These are phyloP conservation scores for Rhizophagus clarus DNA, from an alignment of 192 early-diverging fungal genomes.

Conservation along the genomic window DNA sequence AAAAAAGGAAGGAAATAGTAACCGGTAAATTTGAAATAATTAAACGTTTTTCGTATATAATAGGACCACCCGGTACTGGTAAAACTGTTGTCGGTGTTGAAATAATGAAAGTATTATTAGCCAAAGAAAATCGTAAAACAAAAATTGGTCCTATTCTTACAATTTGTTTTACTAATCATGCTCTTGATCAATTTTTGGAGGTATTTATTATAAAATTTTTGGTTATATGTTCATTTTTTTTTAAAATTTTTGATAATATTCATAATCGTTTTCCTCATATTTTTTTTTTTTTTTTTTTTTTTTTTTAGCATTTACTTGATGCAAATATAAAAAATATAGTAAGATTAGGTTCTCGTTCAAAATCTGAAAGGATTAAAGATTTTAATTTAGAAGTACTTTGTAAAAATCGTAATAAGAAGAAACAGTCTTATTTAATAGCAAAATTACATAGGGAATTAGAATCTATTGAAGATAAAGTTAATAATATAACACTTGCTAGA, in stretches of 20 bases:
- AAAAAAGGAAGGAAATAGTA: too few relatives aligned
- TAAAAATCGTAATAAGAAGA: not conserved
- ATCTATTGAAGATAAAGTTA: constrained; percentile 2
- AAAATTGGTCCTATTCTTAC: constrained; percentile 49
- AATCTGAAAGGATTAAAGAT: constrained; percentile 34
- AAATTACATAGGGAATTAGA: too few relatives aligned
- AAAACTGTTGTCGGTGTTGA: constrained; percentile 59
- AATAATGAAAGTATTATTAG: constrained; percentile 44
- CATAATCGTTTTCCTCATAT: too few relatives aligned
- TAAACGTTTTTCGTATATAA: not conserved
- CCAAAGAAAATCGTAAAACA: constrained; percentile 29
- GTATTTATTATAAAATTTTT: constrained; percentile 13
- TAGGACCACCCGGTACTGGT: constrained; percentile 55
- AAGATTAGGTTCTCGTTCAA: constrained; percentile 47
- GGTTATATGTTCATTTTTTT: not conserved
- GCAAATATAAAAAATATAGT: constrained; percentile 34
- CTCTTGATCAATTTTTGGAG: constrained; percentile 36
- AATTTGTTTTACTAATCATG: constrained; percentile 59
- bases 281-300: not conserved
- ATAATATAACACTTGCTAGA: constrained; percentile 2
- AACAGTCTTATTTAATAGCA: too few relatives aligned
- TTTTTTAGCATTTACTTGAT: not conserved
- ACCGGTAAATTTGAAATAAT: too few relatives aligned
- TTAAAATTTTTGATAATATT: too few relatives aligned
- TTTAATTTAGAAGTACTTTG: constrained; percentile 22